These are phyloP conservation scores for Biscogniauxia sp. DNA, from an alignment of 2,329 filamentous ascomycete species.

Conservation along the genomic window DNA sequence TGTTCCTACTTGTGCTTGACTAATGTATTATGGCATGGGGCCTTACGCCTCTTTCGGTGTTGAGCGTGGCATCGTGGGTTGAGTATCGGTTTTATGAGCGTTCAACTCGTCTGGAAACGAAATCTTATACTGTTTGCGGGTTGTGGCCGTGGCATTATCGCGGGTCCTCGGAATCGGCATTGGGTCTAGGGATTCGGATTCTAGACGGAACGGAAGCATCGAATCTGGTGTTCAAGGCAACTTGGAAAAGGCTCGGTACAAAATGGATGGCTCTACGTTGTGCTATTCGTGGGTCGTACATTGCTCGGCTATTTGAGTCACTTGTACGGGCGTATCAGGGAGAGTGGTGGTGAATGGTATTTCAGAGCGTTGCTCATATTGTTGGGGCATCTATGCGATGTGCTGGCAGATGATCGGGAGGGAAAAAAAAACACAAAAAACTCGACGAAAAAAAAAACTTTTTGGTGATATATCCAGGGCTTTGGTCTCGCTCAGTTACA, in stretches of 20 bases:
- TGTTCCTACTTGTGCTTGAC: conserved; percentile 21
- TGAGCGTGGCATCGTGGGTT: conserved; percentile 17
- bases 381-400: conserved; percentile 8
- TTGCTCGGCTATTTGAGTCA: conserved; percentile 13
- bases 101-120: conserved; percentile 14
- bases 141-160: conserved; percentile 15
- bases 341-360: conserved; percentile 1
- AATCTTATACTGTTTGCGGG: conserved; percentile 2
- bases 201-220: conserved; percentile 22
- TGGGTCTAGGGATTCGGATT: conserved; percentile 17
- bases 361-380: conserved; percentile 1
- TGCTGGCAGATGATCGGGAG: conserved; percentile 5
- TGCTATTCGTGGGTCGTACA: conserved; percentile 10
- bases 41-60: conserved; percentile 18
- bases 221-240: conserved; percentile 21
- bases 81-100: conserved; percentile 13
- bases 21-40: conserved; percentile 28
- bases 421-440: conserved; percentile 13
- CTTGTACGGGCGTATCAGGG: conserved; percentile 2
- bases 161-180: conserved; percentile 18
- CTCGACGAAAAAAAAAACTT: conserved; percentile 16
- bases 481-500: conserved; percentile 11
- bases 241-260: conserved; percentile 11
- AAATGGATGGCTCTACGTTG: conserved; percentile 13
- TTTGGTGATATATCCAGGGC: conserved; percentile 28